Base-by-base conservation (phyloP, 106 monocot genomes). In the Phalaenopsis aphrodite region DNA sequence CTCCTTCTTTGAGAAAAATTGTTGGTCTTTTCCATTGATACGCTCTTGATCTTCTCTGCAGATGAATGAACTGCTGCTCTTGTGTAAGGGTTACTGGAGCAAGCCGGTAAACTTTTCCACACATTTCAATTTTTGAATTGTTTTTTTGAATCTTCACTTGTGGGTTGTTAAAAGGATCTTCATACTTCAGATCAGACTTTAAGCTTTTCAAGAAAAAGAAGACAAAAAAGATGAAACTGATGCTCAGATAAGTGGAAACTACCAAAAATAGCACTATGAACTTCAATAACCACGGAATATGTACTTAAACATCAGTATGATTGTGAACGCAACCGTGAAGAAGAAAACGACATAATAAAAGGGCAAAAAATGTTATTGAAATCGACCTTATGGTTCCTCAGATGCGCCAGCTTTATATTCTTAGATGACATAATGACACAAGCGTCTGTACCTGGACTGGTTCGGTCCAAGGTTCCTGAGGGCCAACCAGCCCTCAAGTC, bases 161-260 rank as follows among this genome's bases (percentile, higher is more conserved):
- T 39, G 92, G 94, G 58, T 98, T 98, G 78, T 98, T 91, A 74
- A 98, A 98, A 57, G 98, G 98, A 87, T 98, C 94, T 78, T 98
- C 94, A 80, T 92, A 98, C 55, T 78, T 89, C 57, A 93, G 75
- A 69, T 18, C 61, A 66, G 87, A 90, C 30, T 85, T 89, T 81
- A 92, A 88, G 42, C 94, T 97, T 90, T 78, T 69, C 39, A 39
- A 14, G 14, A 69, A 12, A 38, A 36, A 2, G 37, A 12, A 39
- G 4, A 69, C 4, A 0, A 11, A 15, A 38, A 69, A 12, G 24
- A 65, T 69, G 36, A 69, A 36, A 12, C 38, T 14, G 9, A 38
- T 2, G 37, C 38, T 37, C 23, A 37, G 38, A 69, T 37, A 39
- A 39, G 39, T 15, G 10, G 39, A 69, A 69, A 11, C 38, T 8